Conservation (phyloP, 768 basidiomycete species). For the Galerina marginata region DNA sequence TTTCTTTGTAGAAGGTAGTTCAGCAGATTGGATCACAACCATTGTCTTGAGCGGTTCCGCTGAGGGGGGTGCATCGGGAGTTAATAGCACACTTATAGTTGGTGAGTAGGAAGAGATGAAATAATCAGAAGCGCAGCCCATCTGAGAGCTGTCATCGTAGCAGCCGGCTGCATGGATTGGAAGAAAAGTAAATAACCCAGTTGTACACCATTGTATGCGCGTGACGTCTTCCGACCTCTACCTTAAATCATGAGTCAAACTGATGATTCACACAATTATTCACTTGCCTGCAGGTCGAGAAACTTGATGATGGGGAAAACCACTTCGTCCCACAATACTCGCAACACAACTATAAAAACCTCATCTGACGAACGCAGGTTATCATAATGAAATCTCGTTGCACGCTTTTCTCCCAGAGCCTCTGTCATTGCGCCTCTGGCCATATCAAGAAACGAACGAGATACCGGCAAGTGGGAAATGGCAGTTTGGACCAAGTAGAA, state of each 20-base stretch:
- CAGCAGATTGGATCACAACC: conserved; percentile 16
- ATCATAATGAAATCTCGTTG: not conserved
- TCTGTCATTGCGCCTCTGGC: too few species aligned
- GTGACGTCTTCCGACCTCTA: not conserved
- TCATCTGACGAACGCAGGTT: not conserved
- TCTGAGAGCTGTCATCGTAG: conserved; percentile 20
- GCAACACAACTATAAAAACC: not conserved
- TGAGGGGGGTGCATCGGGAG: not conserved
- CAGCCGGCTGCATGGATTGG: conserved; percentile 46
- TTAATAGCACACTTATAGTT: conserved; percentile 14
- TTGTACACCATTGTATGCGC: conserved; percentile 27
- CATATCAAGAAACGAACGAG: too few species aligned
- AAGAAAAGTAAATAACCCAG: conserved; percentile 37
- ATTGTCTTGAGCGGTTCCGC: conserved; percentile 26
- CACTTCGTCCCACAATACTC: conserved; percentile 4
- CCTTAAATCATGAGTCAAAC: not conserved
- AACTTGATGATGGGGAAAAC: not conserved
- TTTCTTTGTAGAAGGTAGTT: conserved; percentile 4
- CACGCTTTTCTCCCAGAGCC: not conserved
- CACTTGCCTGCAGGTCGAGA: conserved; percentile 4
- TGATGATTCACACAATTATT: not conserved
- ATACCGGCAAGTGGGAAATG: not conserved
- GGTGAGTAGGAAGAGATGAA: conserved; percentile 31
- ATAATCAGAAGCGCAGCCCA: conserved; percentile 23
- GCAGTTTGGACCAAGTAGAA: not conserved